Evolutionary conservation across 2,329 filamentous ascomycete genomes (phyloP).

Genomic region (Hirsutella minnesotensis): DNA sequence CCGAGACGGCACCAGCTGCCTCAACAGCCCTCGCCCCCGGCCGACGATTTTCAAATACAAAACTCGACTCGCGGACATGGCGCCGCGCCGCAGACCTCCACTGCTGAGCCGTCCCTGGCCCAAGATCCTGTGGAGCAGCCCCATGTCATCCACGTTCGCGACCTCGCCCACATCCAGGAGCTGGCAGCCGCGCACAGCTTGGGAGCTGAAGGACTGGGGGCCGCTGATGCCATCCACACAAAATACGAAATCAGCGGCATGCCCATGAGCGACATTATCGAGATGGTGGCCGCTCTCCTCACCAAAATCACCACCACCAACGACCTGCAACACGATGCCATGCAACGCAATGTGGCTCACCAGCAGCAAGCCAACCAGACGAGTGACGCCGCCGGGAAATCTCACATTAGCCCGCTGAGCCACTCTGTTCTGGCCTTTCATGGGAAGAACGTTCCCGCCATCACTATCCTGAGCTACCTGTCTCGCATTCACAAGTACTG

Average conservation of each 20-base stretch:
- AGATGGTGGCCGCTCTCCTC: slow-evolving; percentile 93
- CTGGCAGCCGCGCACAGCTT: slow-evolving; percentile 70
- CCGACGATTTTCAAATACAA: slow-evolving; percentile 24
- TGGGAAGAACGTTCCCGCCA: slow-evolving; percentile 94
- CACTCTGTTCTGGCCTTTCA: slow-evolving; percentile 83
- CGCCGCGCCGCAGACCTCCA: background rate
- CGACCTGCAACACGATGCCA: slow-evolving; percentile 81
- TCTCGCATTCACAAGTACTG: slow-evolving; percentile 98
- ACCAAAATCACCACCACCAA: slow-evolving; percentile 98
- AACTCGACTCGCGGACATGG: background rate
- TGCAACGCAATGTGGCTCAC: slow-evolving; percentile 60
- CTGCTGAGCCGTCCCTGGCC: background rate
- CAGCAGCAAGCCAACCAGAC: slow-evolving; percentile 41
- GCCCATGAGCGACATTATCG: slow-evolving; percentile 94
- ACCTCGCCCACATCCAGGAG: slow-evolving; percentile 82
- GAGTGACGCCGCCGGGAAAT: slow-evolving; percentile 33
- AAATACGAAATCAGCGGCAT: slow-evolving; percentile 94
- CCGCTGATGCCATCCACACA: slow-evolving; percentile 40
- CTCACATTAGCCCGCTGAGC: slow-evolving; percentile 48
- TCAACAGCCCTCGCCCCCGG: slow-evolving; percentile 23
- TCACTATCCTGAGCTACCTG: slow-evolving; percentile 91
- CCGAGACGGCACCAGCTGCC: slow-evolving; percentile 13
- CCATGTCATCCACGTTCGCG: slow-evolving; percentile 65
- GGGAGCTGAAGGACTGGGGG: slow-evolving; percentile 30
- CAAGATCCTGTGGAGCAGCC: slow-evolving; percentile 18